Percentiles rank a stretch among this genome's conserved stretches.
phyloP scores from a whole-genome alignment of 805 yeast species.

The Kluyveromyces dobzhanskii region DNA sequence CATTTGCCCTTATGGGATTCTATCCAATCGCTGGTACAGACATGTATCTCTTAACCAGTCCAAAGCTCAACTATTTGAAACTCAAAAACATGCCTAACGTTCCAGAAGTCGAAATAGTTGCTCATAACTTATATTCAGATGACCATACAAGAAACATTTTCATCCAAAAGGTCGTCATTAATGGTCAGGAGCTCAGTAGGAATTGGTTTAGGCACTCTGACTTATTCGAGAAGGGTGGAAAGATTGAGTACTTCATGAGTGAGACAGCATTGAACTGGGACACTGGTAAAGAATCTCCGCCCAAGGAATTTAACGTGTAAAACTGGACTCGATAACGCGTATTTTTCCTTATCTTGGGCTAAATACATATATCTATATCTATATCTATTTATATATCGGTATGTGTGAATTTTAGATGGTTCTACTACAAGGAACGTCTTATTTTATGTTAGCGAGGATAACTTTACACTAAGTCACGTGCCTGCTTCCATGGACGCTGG shows the following conservation, averaged over 20 bases:
- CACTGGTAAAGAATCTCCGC: conserved; percentile 19
- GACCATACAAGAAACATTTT: conserved; percentile 16
- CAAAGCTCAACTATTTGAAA: conserved; percentile 20
- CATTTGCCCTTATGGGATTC: conserved; percentile 29
- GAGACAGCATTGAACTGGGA: conserved; percentile 20
- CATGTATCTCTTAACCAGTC: conserved; percentile 28
- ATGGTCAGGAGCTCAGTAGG: conserved; percentile 22
- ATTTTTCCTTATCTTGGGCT: too few relatives aligned
- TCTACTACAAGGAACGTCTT: too few relatives aligned
- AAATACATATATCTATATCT: too few relatives aligned
- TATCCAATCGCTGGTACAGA: conserved; percentile 33
- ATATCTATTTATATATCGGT: too few relatives aligned
- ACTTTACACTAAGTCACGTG: too few relatives aligned
- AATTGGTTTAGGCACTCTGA: conserved; percentile 30
- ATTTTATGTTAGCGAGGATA: too few relatives aligned
- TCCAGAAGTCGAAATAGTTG: conserved; percentile 18
- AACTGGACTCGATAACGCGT: too few relatives aligned
- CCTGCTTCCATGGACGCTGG: too few relatives aligned
- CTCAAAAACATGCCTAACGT: neutral
- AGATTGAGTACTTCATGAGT: conserved; percentile 15
- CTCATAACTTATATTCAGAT: conserved; percentile 16
- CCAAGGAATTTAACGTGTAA: conserved; percentile 10
- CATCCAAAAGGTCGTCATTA: conserved; percentile 25
- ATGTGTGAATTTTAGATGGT: too few relatives aligned
- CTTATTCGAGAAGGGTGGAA: conserved; percentile 26